Conservation (phyloP, 1,284 basidiomycete genomes). For the Pseudomicrostroma phylloplanum region DNA sequence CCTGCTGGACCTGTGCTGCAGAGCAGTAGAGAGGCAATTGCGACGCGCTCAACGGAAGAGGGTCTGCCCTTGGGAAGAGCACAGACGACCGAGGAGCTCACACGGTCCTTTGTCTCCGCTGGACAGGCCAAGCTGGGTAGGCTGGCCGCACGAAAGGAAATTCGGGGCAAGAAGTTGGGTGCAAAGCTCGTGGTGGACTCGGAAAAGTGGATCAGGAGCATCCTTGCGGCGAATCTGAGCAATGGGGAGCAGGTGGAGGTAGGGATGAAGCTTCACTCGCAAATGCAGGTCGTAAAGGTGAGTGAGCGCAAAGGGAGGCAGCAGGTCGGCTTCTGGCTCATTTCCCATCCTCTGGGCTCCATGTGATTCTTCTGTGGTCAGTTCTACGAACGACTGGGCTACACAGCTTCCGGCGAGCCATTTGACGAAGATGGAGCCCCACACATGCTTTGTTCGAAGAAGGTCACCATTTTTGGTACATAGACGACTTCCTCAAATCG, state of each 20-base stretch:
- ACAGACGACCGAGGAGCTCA: neutral
- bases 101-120: neutral
- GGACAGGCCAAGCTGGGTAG: slow-evolving; percentile 3
- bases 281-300: slow-evolving; percentile 2
- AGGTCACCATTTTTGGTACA: neutral
- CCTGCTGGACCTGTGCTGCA: neutral
- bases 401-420: neutral
- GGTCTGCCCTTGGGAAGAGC: no score
- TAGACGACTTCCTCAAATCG: no score
- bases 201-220: neutral
- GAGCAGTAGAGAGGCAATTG: no score
- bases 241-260: neutral
- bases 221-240: neutral
- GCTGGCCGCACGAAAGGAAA: neutral
- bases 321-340: neutral
- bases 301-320: neutral
- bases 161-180: slow-evolving; percentile 1
- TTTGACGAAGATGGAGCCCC: slow-evolving; percentile 7
- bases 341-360: neutral
- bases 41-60: no score
- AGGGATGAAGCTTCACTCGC: neutral
- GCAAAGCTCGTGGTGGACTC: neutral
- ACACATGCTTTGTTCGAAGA: neutral
- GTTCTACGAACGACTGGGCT: slow-evolving; percentile 7
- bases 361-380: neutral